phyloP scores from a whole-genome alignment of 352 stramenopile genomes.

The Phytopythium litorale region DNA sequence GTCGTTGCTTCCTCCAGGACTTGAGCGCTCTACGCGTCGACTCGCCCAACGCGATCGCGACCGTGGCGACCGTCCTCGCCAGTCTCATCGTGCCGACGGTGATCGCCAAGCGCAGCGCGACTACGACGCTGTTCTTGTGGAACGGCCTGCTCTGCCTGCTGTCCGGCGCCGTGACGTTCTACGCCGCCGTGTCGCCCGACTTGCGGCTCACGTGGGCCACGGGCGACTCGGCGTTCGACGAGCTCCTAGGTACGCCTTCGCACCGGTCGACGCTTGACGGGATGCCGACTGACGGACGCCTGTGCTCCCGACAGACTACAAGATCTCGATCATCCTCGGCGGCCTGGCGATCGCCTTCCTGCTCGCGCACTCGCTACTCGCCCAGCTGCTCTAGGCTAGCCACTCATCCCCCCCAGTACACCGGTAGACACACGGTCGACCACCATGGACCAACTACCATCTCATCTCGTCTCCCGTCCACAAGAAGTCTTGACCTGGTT shows the following conservation, averaged over 20 bases:
- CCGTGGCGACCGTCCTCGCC: slow-evolving; percentile 27
- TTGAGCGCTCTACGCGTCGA: slow-evolving; percentile 48
- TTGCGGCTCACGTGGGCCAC: slow-evolving; percentile 61
- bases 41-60: slow-evolving; percentile 44
- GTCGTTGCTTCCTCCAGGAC: slow-evolving; percentile 25
- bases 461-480: not conserved
- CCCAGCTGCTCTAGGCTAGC: slow-evolving; percentile 33
- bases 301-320: slow-evolving; percentile 53
- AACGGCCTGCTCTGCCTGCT: slow-evolving; percentile 63
- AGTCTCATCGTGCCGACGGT: slow-evolving; percentile 41
- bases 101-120: slow-evolving; percentile 26
- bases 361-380: slow-evolving; percentile 58
- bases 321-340: slow-evolving; percentile 74
- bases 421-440: not conserved
- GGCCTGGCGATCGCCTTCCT: slow-evolving; percentile 56
- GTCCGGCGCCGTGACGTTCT: slow-evolving; percentile 46
- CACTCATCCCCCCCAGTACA: not conserved
- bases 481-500: not conserved
- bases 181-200: slow-evolving; percentile 56
- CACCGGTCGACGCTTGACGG: not conserved
- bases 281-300: not conserved
- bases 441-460: too few species aligned
- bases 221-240: slow-evolving; percentile 47
- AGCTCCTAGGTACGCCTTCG: slow-evolving; percentile 57
- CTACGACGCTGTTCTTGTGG: slow-evolving; percentile 62